Base-by-base conservation (phyloP, 1,139 yeast genomes). In the Scheffersomyces lignicola region DNA sequence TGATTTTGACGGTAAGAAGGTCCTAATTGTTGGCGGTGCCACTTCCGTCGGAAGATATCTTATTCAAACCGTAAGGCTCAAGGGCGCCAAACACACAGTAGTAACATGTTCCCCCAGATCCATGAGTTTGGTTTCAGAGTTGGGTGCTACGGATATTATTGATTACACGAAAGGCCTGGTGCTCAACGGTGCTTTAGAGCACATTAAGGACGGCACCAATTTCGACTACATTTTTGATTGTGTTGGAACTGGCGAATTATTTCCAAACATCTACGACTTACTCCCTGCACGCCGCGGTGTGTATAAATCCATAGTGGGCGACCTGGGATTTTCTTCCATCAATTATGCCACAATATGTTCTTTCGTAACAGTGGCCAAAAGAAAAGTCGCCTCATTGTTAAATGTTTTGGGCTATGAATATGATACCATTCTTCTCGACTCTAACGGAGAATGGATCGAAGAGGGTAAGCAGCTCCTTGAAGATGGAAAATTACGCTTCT, bases 11-110 rank as follows among this genome's bases (percentile, higher is more conserved):
- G 32, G 38, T 28, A 41, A 40, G 15, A 61, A 61, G 40, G 73
- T 84, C 1, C 61, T 84, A 33, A 65, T 86, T 27, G 65, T 83
- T 39, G 95, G 95, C 29, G 92, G 84, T n/a, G 78, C 86, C 4
- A 77, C 94, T 1, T 66, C 82, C 10, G 84, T 83, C 5, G 95
- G 92, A 2, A 57, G 78, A 40, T 73, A 67, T 58, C 70, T 74
- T 2, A 65, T 79, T 21, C 88, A 82, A 51, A 49, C 84, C 15
- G 72, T 80, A 15, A 79, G 75, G 44, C 56, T 62, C 38, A 73
- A 66, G 42, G 60, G 69, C 3, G 71, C 76, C 3, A 56, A 56
- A 25, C 69, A 70, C 35, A 62, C 80, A 9, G 75, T 75, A 2
- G 75, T 67, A 2, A 65, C 61, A 6, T 61, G 67, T 43, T 62